Evolutionary conservation across 2,329 filamentous ascomycete genomes (phyloP).

Genomic region (Verticillium klebahnii): DNA sequence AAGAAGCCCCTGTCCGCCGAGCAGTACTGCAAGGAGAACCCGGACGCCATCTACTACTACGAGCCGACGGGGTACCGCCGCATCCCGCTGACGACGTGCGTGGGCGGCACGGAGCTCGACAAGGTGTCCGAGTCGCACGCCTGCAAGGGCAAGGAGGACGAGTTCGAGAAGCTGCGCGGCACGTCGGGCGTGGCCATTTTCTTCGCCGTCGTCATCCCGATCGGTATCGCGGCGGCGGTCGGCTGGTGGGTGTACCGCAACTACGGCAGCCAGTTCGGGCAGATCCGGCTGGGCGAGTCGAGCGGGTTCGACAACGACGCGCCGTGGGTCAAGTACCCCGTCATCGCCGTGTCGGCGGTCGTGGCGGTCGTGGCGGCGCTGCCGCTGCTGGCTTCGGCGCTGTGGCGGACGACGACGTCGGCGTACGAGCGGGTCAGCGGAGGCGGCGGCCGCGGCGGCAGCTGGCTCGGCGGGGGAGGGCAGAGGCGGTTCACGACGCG

Average conservation of each 20-base stretch:
- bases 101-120: conserved; percentile 71
- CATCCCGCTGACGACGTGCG: conserved; percentile 84
- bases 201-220: conserved; percentile 75
- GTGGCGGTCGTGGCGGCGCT: conserved; percentile 56
- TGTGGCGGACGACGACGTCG: conserved; percentile 63
- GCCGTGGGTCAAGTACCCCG: conserved; percentile 76
- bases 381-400: conserved; percentile 66
- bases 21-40: conserved; percentile 53
- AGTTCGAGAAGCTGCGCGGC: conserved; percentile 69
- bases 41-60: conserved; percentile 72
- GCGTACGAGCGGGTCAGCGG: conserved; percentile 45
- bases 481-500: conserved; percentile 76
- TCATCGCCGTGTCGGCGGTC: conserved; percentile 64
- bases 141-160: conserved; percentile 76
- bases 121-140: conserved; percentile 55
- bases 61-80: conserved; percentile 83
- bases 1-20: conserved; percentile 52
- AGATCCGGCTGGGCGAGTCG: conserved; percentile 80
- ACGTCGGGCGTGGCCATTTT: conserved; percentile 73
- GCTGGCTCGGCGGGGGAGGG: conserved; percentile 51
- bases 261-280: conserved; percentile 87
- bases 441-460: conserved; percentile 39
- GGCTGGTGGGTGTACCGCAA: conserved; percentile 84
- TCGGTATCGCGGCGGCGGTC: conserved; percentile 63
- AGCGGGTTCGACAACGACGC: conserved; percentile 62